Percentiles rank a stretch among this genome's conserved stretches.
Evolutionary conservation across 2,329 filamentous ascomycete species (phyloP).

Genomic region (Cladosporium cucumerinum): DNA sequence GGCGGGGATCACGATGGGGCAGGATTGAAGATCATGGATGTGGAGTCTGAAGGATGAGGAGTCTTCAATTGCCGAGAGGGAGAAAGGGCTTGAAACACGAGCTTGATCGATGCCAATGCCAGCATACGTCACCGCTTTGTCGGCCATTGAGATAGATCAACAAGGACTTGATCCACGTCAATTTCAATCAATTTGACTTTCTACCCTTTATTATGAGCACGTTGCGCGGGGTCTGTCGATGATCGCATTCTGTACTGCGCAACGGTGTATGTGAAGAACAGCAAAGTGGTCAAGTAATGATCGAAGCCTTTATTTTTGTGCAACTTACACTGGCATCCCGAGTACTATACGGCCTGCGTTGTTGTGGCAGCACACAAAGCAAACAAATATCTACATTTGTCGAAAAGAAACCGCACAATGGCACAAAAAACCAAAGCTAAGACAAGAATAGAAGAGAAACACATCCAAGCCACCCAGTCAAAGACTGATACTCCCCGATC

Average conservation of each 20-base stretch:
- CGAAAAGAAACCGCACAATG: background rate
- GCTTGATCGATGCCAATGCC: background rate
- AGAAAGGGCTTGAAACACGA: background rate
- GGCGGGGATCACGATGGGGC: background rate
- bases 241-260: background rate
- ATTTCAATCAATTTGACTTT: background rate
- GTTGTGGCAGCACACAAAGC: background rate
- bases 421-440: background rate
- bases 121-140: background rate
- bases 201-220: background rate
- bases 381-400: background rate
- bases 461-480: background rate
- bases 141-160: background rate
- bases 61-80: constrained; percentile 8
- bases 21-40: background rate
- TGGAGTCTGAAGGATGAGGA: constrained; percentile 4
- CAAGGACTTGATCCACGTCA: background rate
- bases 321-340: background rate
- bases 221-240: background rate
- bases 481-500: background rate
- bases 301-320: background rate
- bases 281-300: background rate
- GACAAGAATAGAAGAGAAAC: constrained; percentile 1
- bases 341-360: background rate
- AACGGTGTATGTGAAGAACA: background rate